Conservation (phyloP, 164 flowering plant species). For the Magnolia kwangsiensis region DNA sequence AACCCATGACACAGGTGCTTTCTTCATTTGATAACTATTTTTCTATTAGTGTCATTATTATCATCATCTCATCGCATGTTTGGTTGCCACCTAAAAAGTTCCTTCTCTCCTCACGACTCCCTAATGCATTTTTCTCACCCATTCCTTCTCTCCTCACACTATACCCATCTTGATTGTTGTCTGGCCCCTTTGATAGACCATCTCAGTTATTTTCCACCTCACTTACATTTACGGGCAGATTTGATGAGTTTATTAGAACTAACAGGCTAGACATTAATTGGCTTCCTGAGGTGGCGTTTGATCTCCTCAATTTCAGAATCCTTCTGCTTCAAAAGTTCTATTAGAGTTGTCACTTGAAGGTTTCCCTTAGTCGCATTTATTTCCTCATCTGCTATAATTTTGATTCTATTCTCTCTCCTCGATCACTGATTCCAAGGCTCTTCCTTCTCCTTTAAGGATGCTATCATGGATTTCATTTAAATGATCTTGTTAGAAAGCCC, state of each 20-base stretch:
- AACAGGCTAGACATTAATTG: constrained; percentile 26
- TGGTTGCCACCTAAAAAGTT: too few relatives aligned
- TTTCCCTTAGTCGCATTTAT: constrained; percentile 12
- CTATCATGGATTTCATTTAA: constrained; percentile 49
- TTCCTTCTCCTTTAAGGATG: constrained; percentile 61
- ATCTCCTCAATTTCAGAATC: constrained; percentile 48
- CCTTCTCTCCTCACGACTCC: constrained; percentile 1
- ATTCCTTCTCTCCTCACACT: constrained; percentile 1
- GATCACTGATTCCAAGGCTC: constrained; percentile 33
- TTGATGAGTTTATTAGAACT: constrained; percentile 36
- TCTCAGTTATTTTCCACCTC: background rate
- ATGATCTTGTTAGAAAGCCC: constrained; percentile 41
- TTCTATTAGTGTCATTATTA: background rate
- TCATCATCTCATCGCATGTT: too few relatives aligned
- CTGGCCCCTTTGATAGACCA: background rate
- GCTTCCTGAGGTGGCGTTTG: constrained; percentile 31
- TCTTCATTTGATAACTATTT: background rate
- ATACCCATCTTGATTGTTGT: constrained; percentile 6
- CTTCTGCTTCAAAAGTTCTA: constrained; percentile 42
- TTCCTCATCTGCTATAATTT: constrained; percentile 28
- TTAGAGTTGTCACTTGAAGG: constrained; percentile 26
- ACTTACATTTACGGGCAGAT: constrained; percentile 20
- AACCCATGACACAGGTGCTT: constrained; percentile 66
- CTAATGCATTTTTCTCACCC: constrained; percentile 4
- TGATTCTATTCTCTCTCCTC: constrained; percentile 54